Base-by-base conservation (phyloP, 345 rosid genomes). In the Euphorbia peplus region DNA sequence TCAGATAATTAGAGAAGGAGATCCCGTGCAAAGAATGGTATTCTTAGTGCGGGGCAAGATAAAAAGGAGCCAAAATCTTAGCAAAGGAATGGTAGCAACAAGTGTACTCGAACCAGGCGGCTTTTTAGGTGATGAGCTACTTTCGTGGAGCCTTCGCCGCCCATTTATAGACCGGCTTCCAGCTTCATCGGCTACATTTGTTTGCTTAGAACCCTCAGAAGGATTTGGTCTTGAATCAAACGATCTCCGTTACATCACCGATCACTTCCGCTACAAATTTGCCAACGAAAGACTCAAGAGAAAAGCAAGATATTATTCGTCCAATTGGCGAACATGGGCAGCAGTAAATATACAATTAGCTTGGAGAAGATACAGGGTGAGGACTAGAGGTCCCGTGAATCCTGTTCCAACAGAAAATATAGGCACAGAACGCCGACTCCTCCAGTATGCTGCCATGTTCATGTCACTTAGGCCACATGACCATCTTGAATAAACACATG, bases 241-340 rank as follows among this genome's bases (percentile, higher is more conserved):
- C 28, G 70, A 85, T 76, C 84, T 93, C 18, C 81, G 84, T 62
- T 93, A 89, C 86, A 86, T 93, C 22, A 91, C 97, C 0, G 92
- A 91, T 14, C 97, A 93, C 42, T 93, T 93, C 77, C 87, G 96
- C 3, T 90, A 93, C 80, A 85, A 74, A 73, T 90, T 93, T 5
- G 82, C 93, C 8, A 87, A 85, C 41, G 87, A 87, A 73, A 83
- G 85, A 73, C 87, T 90, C 4, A 93, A 86, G 80, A 69, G 96
- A 66, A 93, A 86, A 0, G 90, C 96, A 2, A 87, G 98, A 81
- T 89, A 85, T 73, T 91, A 89, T 67, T 93, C 98, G 5, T 93
- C 97, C 15, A 90, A 88, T 68, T 93, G 98, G 96, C 70, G 96
- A 60, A 86, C 91, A 6, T 93, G 98, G 97, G 98, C 97, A 0